Evolutionary conservation across 306 rosid species (phyloP).

Genomic region (Vigna radiata): DNA sequence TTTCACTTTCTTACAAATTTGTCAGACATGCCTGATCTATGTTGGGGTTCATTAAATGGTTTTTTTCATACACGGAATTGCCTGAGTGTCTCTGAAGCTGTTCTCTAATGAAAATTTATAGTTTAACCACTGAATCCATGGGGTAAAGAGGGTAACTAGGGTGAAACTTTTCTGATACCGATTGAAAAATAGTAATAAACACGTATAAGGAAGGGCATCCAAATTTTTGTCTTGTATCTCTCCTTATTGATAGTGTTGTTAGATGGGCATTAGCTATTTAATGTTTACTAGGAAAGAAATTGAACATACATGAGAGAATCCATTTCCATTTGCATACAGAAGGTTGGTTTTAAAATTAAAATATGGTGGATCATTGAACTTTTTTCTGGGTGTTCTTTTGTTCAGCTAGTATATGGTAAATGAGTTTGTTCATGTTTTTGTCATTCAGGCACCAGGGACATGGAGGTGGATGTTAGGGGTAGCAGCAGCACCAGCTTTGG

Average conservation of each 20-base stretch:
- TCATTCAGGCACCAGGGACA: constrained; percentile 59
- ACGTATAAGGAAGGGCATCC: background rate
- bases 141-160: background rate
- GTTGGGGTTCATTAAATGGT: background rate
- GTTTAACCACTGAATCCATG: background rate
- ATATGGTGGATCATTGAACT: background rate
- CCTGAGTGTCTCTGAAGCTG: background rate
- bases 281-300: background rate
- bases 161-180: background rate
- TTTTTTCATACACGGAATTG: background rate
- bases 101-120: background rate
- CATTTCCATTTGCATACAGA: background rate
- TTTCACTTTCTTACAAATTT: background rate
- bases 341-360: background rate
- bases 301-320: constrained; percentile 2
- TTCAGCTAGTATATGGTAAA: background rate
- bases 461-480: constrained; percentile 90
- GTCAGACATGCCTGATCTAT: background rate
- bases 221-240: background rate
- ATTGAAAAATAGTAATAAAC: background rate
- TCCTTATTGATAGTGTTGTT: too few relatives aligned
- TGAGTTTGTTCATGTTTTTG: background rate
- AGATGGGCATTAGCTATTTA: background rate
- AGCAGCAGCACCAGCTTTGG: constrained; percentile 62
- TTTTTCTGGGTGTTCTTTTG: background rate